A percentile compares a stretch with the other conserved stretches of the same genome.
Conservation (phyloP, 768 basidiomycete species). For the Phanerochaete sordida region DNA sequence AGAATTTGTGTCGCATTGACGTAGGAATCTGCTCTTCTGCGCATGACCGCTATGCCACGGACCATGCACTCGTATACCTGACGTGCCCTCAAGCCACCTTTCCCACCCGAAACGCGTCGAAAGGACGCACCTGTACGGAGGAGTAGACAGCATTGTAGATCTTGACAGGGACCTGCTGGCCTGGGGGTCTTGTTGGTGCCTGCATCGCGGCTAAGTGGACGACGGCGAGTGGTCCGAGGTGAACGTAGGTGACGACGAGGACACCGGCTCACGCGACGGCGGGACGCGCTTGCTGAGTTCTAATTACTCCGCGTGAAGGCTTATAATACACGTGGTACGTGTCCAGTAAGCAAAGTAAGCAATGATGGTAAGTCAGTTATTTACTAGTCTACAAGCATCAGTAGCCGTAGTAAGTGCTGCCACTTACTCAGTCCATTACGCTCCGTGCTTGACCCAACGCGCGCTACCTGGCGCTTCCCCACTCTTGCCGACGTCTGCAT, state of each 20-base stretch:
- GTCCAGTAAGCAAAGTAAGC: constrained; percentile 4
- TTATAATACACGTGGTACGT: constrained; percentile 6
- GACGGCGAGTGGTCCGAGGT: constrained; percentile 17
- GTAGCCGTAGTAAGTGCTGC: neutral
- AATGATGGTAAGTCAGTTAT: neutral
- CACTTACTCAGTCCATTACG: neutral
- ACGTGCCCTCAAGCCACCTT: constrained; percentile 15
- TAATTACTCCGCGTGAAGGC: constrained; percentile 11
- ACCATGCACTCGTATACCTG: constrained; percentile 99
- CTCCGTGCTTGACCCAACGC: too few relatives aligned
- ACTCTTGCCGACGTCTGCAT: neutral
- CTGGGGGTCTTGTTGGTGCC: constrained; percentile 24
- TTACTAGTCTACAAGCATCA: neutral
- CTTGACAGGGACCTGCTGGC: constrained; percentile 53
- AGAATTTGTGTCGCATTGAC: constrained; percentile 99
- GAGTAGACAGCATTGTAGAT: constrained; percentile 94
- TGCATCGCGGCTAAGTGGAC: constrained; percentile 27
- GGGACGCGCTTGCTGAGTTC: constrained; percentile 15
- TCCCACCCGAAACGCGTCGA: constrained; percentile 10
- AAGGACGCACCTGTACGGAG: constrained; percentile 64
- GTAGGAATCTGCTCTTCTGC: constrained; percentile 88
- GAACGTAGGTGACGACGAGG: constrained; percentile 14
- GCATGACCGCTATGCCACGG: constrained; percentile 97
- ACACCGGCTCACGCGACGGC: constrained; percentile 14
- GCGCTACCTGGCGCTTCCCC: neutral